These are phyloP conservation scores for Solanum chiquidenum DNA, from an alignment of 257 asterid species.

Conservation along the genomic window DNA sequence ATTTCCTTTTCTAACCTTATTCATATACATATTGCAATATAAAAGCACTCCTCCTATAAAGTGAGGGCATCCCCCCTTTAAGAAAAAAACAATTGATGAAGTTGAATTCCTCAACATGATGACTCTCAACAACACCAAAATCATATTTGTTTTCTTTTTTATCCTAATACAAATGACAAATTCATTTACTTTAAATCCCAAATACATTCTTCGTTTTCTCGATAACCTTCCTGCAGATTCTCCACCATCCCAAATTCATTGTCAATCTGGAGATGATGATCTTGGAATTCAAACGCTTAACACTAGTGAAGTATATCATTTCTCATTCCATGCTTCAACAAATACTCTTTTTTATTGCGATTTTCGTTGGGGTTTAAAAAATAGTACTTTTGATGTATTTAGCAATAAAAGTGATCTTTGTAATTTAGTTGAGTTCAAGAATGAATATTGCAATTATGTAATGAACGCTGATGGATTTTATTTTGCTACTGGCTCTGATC, in stretches of 20 bases:
- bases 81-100: no score
- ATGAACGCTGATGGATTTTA: background rate
- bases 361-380: background rate
- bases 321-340: background rate
- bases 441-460: background rate
- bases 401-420: background rate
- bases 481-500: background rate
- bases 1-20: no score
- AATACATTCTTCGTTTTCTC: background rate
- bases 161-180: background rate
- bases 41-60: background rate
- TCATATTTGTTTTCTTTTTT: background rate
- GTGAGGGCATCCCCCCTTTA: background rate
- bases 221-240: background rate
- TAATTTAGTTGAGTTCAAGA: background rate
- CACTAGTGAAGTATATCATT: background rate
- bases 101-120: background rate
- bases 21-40: background rate
- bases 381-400: background rate
- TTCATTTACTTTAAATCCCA: background rate
- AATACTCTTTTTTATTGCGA: background rate
- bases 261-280: background rate
- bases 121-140: background rate
- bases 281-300: background rate
- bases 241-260: background rate